phyloP scores from a whole-genome alignment of 495 filamentous ascomycete species.

The Lophiotrema nucula region DNA sequence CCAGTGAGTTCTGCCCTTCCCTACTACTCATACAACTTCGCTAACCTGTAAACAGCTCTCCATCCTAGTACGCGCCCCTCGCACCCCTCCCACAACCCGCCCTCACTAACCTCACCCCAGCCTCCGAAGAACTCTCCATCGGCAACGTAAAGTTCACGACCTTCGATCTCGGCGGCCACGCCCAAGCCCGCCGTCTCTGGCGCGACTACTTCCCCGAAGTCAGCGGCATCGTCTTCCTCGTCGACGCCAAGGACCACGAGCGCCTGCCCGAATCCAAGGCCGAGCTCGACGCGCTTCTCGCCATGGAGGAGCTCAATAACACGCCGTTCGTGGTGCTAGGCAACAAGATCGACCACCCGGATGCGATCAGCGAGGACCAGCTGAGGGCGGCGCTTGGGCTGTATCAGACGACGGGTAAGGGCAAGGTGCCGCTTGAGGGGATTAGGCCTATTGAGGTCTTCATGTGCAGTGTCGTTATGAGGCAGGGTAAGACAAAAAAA shows the following conservation, averaged over 20 bases:
- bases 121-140: conserved; percentile 94
- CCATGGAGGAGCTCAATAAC: conserved; percentile 55
- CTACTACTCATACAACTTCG: neutral
- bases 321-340: conserved; percentile 93
- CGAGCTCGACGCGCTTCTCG: conserved; percentile 73
- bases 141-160: conserved; percentile 97
- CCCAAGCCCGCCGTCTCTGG: conserved; percentile 96
- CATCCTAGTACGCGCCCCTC: too few species aligned
- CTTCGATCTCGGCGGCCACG: conserved; percentile 95
- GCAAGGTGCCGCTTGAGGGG: conserved; percentile 90
- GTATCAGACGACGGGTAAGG: conserved; percentile 97
- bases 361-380: conserved; percentile 92
- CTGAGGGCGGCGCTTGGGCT: conserved; percentile 84
- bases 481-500: too few species aligned
- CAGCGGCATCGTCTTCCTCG: conserved; percentile 93
- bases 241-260: conserved; percentile 95
- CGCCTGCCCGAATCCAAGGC: conserved; percentile 91
- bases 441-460: conserved; percentile 97
- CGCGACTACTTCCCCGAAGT: conserved; percentile 96
- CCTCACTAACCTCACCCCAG: too few species aligned
- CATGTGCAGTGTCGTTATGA: conserved; percentile 98
- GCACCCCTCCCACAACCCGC: too few species aligned
- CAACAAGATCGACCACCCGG: conserved; percentile 98
- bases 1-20: neutral
- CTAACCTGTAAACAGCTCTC: neutral